phyloP scores from a whole-genome alignment of 2,329 filamentous ascomycete species.

The Dissoconium aciculare region DNA sequence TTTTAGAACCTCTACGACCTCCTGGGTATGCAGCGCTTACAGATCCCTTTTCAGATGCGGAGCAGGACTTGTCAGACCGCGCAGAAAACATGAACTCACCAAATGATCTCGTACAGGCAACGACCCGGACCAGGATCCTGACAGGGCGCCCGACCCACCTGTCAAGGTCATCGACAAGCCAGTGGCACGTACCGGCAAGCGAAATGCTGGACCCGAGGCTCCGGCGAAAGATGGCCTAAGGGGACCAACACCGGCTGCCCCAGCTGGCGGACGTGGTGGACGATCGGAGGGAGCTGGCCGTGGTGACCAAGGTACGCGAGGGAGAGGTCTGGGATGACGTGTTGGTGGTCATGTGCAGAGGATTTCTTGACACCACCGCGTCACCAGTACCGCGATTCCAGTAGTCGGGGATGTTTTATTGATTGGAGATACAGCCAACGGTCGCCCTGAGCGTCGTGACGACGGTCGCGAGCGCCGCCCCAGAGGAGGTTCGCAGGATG shows the following conservation, averaged over 20 bases:
- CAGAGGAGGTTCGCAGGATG: constrained; percentile 26
- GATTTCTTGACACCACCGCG: too few relatives aligned
- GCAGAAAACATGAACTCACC: constrained; percentile 9
- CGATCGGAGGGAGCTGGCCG: constrained; percentile 49
- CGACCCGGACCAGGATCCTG: constrained; percentile 55
- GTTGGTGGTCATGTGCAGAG: too few relatives aligned
- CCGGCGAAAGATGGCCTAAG: background rate
- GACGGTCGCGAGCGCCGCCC: constrained; percentile 43
- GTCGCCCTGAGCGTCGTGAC: constrained; percentile 59
- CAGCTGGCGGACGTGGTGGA: constrained; percentile 34
- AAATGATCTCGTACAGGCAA: too few relatives aligned
- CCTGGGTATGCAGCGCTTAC: constrained; percentile 80
- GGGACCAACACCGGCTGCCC: constrained; percentile 36
- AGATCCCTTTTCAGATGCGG: too few relatives aligned
- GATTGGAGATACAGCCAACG: constrained; percentile 46
- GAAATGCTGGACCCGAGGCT: constrained; percentile 60
- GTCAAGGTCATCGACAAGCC: constrained; percentile 84
- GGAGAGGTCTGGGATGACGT: too few relatives aligned
- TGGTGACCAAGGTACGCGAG: constrained; percentile 68
- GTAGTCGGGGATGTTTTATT: constrained; percentile 20
- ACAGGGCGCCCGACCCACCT: constrained; percentile 61
- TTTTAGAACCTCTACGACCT: constrained; percentile 89
- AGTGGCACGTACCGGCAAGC: constrained; percentile 62
- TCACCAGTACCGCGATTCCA: too few relatives aligned
- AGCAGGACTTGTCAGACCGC: too few relatives aligned